Conservation (phyloP, 495 filamentous ascomycete species). For the Darksidea phi region DNA sequence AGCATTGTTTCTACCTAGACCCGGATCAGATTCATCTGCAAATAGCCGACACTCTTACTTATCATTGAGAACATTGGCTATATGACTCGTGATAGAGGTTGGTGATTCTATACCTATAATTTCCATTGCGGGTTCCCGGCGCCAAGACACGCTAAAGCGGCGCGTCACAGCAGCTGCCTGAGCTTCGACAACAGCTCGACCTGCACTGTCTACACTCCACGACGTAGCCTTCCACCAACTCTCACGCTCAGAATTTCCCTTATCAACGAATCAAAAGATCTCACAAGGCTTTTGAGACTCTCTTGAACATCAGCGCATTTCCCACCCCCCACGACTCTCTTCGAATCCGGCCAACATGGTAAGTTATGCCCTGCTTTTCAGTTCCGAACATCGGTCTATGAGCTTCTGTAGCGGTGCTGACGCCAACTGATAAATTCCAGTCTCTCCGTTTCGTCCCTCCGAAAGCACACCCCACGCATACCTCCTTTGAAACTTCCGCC, state of each 20-base stretch:
- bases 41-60: too few relatives aligned
- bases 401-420: too few relatives aligned
- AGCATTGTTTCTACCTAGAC: constrained; percentile 18
- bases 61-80: too few relatives aligned
- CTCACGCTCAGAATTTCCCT: too few relatives aligned
- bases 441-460: constrained; percentile 85
- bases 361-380: constrained; percentile 18
- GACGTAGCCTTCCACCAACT: background rate
- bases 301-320: too few relatives aligned
- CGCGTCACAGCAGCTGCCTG: constrained; percentile 11
- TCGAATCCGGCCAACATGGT: background rate
- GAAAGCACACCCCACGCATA: constrained; percentile 51
- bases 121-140: too few relatives aligned
- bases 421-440: constrained; percentile 46
- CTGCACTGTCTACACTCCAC: background rate
- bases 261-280: too few relatives aligned
- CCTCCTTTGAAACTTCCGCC: constrained; percentile 54
- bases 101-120: too few relatives aligned
- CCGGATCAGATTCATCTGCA: background rate
- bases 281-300: too few relatives aligned
- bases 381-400: constrained; percentile 3
- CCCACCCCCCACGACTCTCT: background rate
- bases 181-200: constrained; percentile 3
- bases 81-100: too few relatives aligned
- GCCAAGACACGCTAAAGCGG: constrained; percentile 1